Conservation (phyloP, 1,284 basidiomycete species). For the Ustilago nuda region DNA sequence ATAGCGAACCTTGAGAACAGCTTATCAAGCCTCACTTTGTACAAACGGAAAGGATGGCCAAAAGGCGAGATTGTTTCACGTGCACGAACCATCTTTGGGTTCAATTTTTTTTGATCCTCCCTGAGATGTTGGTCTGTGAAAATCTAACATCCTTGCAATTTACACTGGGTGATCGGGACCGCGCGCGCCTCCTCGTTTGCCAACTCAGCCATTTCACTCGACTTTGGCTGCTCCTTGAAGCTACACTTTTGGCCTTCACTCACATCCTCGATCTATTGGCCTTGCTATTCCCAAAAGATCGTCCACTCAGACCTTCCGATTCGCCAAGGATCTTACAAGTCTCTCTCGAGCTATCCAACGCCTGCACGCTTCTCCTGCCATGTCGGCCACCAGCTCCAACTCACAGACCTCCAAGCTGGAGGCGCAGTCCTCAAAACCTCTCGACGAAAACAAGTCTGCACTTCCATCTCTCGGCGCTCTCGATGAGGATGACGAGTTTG, state of each 20-base stretch:
- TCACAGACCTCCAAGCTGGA: constrained; percentile 36
- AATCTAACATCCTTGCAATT: constrained; percentile 6
- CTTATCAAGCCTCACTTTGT: too few species aligned
- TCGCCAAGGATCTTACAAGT: neutral
- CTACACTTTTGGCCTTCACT: constrained; percentile 16
- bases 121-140: neutral
- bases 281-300: neutral
- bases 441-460: constrained; percentile 28
- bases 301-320: neutral
- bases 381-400: constrained; percentile 43
- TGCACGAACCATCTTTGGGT: constrained; percentile 35
- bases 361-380: constrained; percentile 2
- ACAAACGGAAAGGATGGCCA: neutral
- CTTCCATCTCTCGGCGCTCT: constrained; percentile 64
- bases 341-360: neutral
- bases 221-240: constrained; percentile 18
- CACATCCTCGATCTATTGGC: neutral
- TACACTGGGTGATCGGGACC: constrained; percentile 34
- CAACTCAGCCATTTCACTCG: constrained; percentile 6
- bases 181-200: constrained; percentile 27
- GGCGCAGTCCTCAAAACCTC: constrained; percentile 26
- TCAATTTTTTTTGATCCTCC: neutral
- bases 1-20: too few species aligned
- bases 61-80: constrained; percentile 14
- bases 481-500: constrained; percentile 69